Evolutionary conservation across 2,329 filamentous ascomycete genomes (phyloP), one percentile per base, ranked within the genome.

Genomic region (Alternaria triticina): DNA sequence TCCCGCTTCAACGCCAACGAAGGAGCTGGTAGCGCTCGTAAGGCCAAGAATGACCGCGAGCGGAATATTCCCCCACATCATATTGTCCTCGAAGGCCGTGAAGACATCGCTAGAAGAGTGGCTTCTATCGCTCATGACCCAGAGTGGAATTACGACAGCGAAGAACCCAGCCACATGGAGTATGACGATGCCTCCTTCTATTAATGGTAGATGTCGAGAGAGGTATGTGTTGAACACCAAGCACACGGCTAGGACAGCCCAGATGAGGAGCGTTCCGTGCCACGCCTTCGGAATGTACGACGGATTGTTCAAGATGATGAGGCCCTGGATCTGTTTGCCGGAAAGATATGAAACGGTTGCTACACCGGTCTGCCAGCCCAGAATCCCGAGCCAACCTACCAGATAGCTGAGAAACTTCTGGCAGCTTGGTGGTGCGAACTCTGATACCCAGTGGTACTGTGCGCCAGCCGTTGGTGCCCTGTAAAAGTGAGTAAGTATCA

Each of bases 111-210:
- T 66, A 0, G 47, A 51, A 12, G 82, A 67, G 4, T 75, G 68
- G 12, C 74, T 74, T n/a, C 75, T 77, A 1, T 81, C 77, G 5
- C 63, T 70, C 12, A 73, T 45, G 20, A 64, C 64, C 71, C 68
- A 71, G 7, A 76, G 61, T 6, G 66, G 63, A 6, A 85, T 79
- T 10, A 86, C 69, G 61, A 86, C 80, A 2, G 80, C 83, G 62
- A 86, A 82, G 65, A 86, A 83, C 3, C 84, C 85, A 15, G 81
- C 68, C 23, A 86, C 70, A 61, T 87, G 84, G 3, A 86, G 61
- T 10, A 83, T 73, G 15, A 85, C 15, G 8, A 57, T 23, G 49
- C 66, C 11, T 22, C 60, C 60, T 17, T 66, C 63, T 12, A 66
- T 22, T 2, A 63, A 30, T 10, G 60, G 63, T 80, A 85, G 72